phyloP scores from a whole-genome alignment of 2,329 filamentous ascomycete genomes.

The Penicillium sclerotigenum region DNA sequence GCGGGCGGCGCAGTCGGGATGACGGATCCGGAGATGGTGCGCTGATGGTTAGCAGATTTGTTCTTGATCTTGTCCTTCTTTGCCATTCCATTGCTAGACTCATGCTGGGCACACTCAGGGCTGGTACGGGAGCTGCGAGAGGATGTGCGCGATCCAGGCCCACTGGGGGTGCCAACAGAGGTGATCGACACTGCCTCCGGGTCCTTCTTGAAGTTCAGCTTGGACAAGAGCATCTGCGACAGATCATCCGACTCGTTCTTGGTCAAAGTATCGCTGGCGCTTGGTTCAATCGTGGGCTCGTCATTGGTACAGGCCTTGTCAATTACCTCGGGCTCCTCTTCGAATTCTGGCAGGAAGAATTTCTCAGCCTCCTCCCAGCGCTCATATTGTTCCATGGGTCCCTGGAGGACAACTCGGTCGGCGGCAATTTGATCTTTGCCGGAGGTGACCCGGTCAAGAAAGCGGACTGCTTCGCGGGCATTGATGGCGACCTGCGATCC shows the following conservation, averaged over 20 bases:
- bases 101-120: constrained; percentile 40
- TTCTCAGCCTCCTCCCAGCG: constrained; percentile 48
- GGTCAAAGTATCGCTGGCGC: constrained; percentile 14
- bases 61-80: constrained; percentile 24
- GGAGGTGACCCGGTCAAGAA: constrained; percentile 50
- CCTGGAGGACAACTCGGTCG: constrained; percentile 47
- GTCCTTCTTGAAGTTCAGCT: constrained; percentile 47
- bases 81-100: constrained; percentile 20
- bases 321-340: constrained; percentile 36
- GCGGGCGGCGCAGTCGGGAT: constrained; percentile 40
- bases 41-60: constrained; percentile 28
- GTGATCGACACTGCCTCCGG: constrained; percentile 38
- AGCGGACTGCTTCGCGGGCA: constrained; percentile 51
- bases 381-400: constrained; percentile 49
- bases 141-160: constrained; percentile 43
- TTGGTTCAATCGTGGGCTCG: constrained; percentile 18
- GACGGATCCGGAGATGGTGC: constrained; percentile 32
- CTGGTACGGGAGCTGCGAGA: constrained; percentile 47
- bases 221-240: constrained; percentile 48
- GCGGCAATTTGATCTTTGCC: constrained; percentile 45
- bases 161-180: constrained; percentile 43
- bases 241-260: constrained; percentile 35
- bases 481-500: constrained; percentile 49
- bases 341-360: constrained; percentile 45
- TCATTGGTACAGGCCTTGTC: constrained; percentile 18